These are phyloP conservation scores for Cymodocea nodosa DNA, from an alignment of 116 monocot species.

Conservation along the genomic window DNA sequence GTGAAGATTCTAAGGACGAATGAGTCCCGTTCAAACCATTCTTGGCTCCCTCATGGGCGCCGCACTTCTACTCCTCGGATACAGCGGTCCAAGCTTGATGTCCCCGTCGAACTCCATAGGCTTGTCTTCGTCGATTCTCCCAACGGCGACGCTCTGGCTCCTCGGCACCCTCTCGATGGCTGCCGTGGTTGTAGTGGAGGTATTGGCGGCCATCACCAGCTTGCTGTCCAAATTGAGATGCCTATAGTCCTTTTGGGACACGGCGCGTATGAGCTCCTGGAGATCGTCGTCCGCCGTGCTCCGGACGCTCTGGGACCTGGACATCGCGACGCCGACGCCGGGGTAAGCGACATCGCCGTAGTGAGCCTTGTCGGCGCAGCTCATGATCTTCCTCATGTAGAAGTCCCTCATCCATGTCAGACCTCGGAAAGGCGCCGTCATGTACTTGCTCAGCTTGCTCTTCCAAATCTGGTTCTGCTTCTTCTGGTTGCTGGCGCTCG, in stretches of 20 bases:
- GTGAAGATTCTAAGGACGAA: no score
- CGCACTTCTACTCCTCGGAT: slow-evolving; percentile 31
- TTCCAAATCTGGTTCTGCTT: background rate
- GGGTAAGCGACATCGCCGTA: background rate
- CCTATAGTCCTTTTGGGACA: slow-evolving; percentile 8
- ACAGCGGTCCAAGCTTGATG: slow-evolving; percentile 4
- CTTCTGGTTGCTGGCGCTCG: background rate
- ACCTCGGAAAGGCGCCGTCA: slow-evolving; percentile 26
- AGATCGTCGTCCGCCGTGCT: slow-evolving; percentile 21
- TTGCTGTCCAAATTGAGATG: background rate
- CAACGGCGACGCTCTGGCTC: slow-evolving; percentile 39
- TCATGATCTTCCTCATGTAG: slow-evolving; percentile 22
- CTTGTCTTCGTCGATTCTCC: slow-evolving; percentile 47
- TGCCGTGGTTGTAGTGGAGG: background rate
- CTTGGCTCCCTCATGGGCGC: background rate
- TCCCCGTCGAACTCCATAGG: slow-evolving; percentile 25
- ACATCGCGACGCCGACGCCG: background rate
- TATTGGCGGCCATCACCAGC: no score
- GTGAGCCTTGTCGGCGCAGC: slow-evolving; percentile 17
- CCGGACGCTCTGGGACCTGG: slow-evolving; percentile 14
- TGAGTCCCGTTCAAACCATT: background rate
- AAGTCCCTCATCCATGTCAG: slow-evolving; percentile 20
- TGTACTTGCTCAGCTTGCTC: slow-evolving; percentile 6
- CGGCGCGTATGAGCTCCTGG: slow-evolving; percentile 23
- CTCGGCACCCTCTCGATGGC: slow-evolving; percentile 7